Base-by-base conservation (phyloP, 768 basidiomycete species). In the Cystobasidium tubakii region DNA sequence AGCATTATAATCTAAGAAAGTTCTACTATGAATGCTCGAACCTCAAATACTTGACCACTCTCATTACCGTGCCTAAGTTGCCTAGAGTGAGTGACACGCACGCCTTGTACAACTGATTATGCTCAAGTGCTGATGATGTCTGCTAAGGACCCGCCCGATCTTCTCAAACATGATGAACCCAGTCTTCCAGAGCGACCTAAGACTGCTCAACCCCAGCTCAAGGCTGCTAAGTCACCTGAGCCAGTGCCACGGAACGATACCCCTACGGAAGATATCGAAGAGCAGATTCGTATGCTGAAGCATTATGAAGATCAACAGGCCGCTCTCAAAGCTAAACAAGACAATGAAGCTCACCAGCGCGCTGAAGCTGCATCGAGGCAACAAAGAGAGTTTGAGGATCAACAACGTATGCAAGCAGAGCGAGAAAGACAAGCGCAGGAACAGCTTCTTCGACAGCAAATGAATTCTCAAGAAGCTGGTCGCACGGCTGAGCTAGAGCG, bases 11-110 rank as follows among this genome's bases (percentile, higher is more conserved):
- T 76, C 85, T 99, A 12, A 89, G 96, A 75, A 92, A 95, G 81
- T 99, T 96, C 83, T 98, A 98, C 84, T 98, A 98, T 81, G 96
- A 99, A 81, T 99, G 96, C 81, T 96, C 93, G 12, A 98, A 98
- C 82, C 86, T 99, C 77, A 97, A 96, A 81, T 99, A 96, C 82
- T 83, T 99, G 66, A 99, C 96, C 12, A 91, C 94, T 55, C 85
- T 99, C 36, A 96, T 98, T 79, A 99, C 98, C 81, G 94, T 99
- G 1, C 96, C 96, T 13, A 99, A 98, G 81, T 85, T 99, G 42
- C 95, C 92, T 55, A 88, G 90, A 80, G 92, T 92, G 79, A 50
- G 86, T 74, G 57, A 66, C 66, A 72, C 62, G 57, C 15, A 39
- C n/a, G n/a, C n/a, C n/a, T n/a, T n/a, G n/a, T n/a, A n/a, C n/a